A percentile compares a stretch with the other conserved stretches of the same genome.
Evolutionary conservation across 768 basidiomycete genomes (phyloP).

Genomic region (Auricularia sp.): DNA sequence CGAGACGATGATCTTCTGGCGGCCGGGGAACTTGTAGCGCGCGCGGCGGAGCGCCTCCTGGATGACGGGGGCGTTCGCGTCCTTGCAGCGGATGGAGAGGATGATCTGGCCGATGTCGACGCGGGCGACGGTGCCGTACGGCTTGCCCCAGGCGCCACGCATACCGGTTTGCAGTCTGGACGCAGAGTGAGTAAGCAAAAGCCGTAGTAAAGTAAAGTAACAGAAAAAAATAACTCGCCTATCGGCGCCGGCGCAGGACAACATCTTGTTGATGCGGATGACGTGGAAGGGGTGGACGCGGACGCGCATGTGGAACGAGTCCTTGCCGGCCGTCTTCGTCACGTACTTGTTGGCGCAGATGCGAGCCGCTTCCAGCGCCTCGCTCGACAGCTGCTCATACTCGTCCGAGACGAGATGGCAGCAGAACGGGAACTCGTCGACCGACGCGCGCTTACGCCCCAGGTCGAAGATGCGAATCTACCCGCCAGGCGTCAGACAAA

Average conservation of each 20-base stretch:
- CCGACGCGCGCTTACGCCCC: constrained; percentile 89
- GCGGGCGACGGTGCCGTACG: constrained; percentile 91
- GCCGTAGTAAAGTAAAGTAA: neutral
- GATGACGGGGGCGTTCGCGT: constrained; percentile 75
- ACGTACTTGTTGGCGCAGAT: constrained; percentile 99
- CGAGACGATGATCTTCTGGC: constrained; percentile 93
- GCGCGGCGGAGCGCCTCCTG: constrained; percentile 96
- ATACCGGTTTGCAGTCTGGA: constrained; percentile 86
- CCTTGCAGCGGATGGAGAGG: constrained; percentile 85
- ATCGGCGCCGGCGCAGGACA: constrained; percentile 98
- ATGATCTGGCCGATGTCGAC: constrained; percentile 97
- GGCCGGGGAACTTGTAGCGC: constrained; percentile 98
- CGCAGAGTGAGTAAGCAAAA: neutral
- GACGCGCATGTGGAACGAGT: constrained; percentile 96
- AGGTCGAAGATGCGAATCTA: constrained; percentile 96
- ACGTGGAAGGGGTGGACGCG: constrained; percentile 98
- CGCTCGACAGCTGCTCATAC: constrained; percentile 92
- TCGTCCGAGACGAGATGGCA: constrained; percentile 95
- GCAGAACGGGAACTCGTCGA: constrained; percentile 98
- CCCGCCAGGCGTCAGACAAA: neutral
- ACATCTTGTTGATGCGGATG: constrained; percentile 99
- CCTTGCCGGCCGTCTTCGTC: constrained; percentile 95
- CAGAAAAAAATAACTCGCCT: constrained; percentile 38
- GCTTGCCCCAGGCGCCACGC: constrained; percentile 99
- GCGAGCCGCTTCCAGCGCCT: constrained; percentile 95